phyloP scores from a whole-genome alignment of 176 grass and related monocot species.

The Ensete glaucum region DNA sequence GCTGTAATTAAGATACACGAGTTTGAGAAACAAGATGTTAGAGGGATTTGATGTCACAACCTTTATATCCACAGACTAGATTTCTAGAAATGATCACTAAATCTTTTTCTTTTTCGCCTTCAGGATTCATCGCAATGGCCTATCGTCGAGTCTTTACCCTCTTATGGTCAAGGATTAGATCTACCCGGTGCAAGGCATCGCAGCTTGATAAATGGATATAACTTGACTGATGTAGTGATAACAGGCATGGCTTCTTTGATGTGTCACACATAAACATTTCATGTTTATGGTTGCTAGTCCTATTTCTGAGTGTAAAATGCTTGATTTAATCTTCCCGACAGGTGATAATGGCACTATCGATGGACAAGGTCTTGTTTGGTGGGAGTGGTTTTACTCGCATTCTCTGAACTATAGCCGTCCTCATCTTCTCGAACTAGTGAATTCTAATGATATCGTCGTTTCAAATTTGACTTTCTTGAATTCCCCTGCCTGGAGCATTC shows the following conservation, averaged over 20 bases:
- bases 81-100: no score
- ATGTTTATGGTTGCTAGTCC: neutral
- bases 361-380: conserved; percentile 84
- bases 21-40: no score
- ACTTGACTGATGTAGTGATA: conserved; percentile 71
- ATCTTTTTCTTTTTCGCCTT: conserved; percentile 1
- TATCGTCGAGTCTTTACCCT: conserved; percentile 68
- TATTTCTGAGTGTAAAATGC: neutral
- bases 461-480: conserved; percentile 84
- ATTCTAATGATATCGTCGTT: conserved; percentile 51
- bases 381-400: conserved; percentile 53
- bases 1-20: no score
- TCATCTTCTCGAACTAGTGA: conserved; percentile 67
- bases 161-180: conserved; percentile 73
- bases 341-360: conserved; percentile 69
- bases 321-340: conserved; percentile 3
- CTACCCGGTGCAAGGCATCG: conserved; percentile 61
- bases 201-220: conserved; percentile 76
- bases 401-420: conserved; percentile 75
- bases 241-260: conserved; percentile 41
- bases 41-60: no score
- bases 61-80: no score
- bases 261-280: neutral
- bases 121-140: conserved; percentile 86
- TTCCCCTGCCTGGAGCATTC: conserved; percentile 87